These are phyloP conservation scores for Fragaria vesca DNA, from an alignment of 306 rosid species.

Conservation along the genomic window DNA sequence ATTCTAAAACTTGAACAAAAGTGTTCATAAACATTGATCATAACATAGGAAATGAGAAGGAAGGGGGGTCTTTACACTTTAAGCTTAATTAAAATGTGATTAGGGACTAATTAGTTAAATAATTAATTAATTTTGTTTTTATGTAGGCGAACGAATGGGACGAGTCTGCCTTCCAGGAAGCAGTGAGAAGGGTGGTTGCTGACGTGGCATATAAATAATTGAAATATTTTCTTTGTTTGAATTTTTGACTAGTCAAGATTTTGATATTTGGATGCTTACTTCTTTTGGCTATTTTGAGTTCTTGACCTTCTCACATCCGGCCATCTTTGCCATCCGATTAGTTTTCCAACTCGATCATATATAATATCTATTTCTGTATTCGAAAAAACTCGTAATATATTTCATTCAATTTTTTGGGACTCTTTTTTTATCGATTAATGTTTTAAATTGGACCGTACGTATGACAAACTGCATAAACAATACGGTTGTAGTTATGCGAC, in stretches of 20 bases:
- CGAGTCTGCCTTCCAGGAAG: constrained; percentile 83
- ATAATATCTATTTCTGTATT: not conserved
- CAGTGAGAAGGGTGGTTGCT: constrained; percentile 69
- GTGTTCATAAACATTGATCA: not conserved
- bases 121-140: not conserved
- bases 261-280: constrained; percentile 12
- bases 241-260: constrained; percentile 10
- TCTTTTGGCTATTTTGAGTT: not conserved
- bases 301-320: not conserved
- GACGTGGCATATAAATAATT: constrained; percentile 38
- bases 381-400: no score
- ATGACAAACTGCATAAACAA: no score
- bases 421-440: not conserved
- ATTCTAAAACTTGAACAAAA: not conserved
- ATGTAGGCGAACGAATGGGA: constrained; percentile 76
- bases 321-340: constrained; percentile 8
- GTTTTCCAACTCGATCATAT: not conserved
- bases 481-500: no score
- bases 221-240: not conserved
- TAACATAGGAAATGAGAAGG: constrained; percentile 6
- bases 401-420: not conserved
- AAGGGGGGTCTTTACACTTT: not conserved
- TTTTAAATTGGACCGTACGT: no score
- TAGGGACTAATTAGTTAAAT: not conserved
- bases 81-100: not conserved